Percentiles rank a stretch among this genome's conserved stretches.
These are phyloP conservation scores for Neurospora discreta DNA, from an alignment of 495 filamentous ascomycete genomes.

Conservation along the genomic window DNA sequence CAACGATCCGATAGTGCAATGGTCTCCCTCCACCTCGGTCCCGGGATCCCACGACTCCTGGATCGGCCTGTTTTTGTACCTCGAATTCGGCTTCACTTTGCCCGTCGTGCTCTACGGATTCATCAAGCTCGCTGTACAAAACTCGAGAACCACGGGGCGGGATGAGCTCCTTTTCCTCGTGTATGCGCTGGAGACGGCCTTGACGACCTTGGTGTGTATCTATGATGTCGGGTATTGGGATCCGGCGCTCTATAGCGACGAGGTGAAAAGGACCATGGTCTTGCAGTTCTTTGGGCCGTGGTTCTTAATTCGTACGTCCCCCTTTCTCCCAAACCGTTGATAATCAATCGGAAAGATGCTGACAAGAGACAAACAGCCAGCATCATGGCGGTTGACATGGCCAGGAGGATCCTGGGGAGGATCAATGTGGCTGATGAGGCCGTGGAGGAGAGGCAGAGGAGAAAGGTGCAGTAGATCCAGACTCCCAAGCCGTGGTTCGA, in stretches of 20 bases:
- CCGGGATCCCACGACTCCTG: slow-evolving; percentile 36
- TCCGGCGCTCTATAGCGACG: slow-evolving; percentile 28
- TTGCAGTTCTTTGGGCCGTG: slow-evolving; percentile 59
- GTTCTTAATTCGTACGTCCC: slow-evolving; percentile 55
- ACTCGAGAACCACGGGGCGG: slow-evolving; percentile 31
- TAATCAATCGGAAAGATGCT: not conserved
- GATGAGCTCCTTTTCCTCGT: slow-evolving; percentile 54
- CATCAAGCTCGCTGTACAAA: slow-evolving; percentile 15
- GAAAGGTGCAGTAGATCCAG: slow-evolving; percentile 22
- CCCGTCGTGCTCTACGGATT: slow-evolving; percentile 54
- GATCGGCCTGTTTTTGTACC: slow-evolving; percentile 56
- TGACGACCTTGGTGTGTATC: slow-evolving; percentile 63
- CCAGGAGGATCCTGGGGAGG: slow-evolving; percentile 22
- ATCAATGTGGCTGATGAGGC: slow-evolving; percentile 23
- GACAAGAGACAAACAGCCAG: slow-evolving; percentile 17
- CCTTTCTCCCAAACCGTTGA: not conserved
- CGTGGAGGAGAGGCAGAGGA: slow-evolving; percentile 23
- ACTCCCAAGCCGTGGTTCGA: not conserved
- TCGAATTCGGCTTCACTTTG: slow-evolving; percentile 59
- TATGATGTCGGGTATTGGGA: slow-evolving; percentile 43
- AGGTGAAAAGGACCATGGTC: slow-evolving; percentile 40
- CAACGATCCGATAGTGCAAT: slow-evolving; percentile 66
- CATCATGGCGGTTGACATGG: slow-evolving; percentile 32
- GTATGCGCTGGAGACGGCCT: slow-evolving; percentile 54
- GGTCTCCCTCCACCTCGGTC: slow-evolving; percentile 32